Evolutionary conservation across 768 basidiomycete species (phyloP).

Genomic region (Phaeotremella skinneri): DNA sequence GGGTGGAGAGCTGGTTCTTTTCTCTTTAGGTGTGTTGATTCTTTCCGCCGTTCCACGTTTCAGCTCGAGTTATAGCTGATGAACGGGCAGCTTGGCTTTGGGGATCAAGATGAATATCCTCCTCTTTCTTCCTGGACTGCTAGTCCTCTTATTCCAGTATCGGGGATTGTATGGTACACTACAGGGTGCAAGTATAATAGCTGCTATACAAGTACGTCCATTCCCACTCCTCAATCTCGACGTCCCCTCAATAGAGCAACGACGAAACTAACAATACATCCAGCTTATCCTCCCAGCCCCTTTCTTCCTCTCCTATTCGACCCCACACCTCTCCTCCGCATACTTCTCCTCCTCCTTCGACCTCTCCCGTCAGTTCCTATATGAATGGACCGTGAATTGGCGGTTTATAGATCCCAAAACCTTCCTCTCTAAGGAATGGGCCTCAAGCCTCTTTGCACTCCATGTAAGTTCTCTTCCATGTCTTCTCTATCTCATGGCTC

Average conservation of each 20-base stretch:
- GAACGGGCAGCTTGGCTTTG: constrained; percentile 63
- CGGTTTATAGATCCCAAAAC: constrained; percentile 73
- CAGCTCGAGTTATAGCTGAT: no score
- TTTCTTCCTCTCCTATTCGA: constrained; percentile 60
- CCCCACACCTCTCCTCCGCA: constrained; percentile 54
- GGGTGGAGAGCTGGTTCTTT: constrained; percentile 48
- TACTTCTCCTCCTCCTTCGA: constrained; percentile 82
- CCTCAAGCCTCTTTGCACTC: constrained; percentile 62
- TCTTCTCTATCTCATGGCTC: background rate
- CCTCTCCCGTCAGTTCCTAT: constrained; percentile 80
- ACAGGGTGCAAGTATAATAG: constrained; percentile 30
- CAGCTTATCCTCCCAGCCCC: constrained; percentile 68
- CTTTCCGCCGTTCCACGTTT: no score
- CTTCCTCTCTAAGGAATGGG: constrained; percentile 68
- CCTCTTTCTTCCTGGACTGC: constrained; percentile 81
- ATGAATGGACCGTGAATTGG: constrained; percentile 99
- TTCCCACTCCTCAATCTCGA: background rate
- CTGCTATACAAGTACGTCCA: constrained; percentile 37
- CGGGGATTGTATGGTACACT: constrained; percentile 40
- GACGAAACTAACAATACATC: constrained; percentile 45
- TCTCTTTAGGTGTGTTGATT: constrained; percentile 66
- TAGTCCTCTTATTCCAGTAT: constrained; percentile 74
- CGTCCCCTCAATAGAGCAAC: constrained; percentile 19
- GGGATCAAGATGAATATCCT: constrained; percentile 94
- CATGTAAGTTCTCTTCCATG: constrained; percentile 55